phyloP scores from a whole-genome alignment of 2,329 filamentous ascomycete genomes.

The Lecanosticta acicola region DNA sequence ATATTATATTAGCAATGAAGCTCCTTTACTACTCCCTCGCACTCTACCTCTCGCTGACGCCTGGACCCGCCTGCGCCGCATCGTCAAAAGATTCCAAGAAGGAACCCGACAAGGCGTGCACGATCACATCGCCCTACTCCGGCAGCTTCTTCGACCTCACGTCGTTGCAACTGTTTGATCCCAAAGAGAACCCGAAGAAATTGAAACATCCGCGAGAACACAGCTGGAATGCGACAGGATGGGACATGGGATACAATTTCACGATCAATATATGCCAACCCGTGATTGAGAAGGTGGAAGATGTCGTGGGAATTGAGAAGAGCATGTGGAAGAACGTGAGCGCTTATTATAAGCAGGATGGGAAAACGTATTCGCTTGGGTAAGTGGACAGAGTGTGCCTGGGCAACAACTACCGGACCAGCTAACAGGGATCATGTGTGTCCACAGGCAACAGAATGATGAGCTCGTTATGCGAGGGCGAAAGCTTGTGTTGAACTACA shows the following conservation, averaged over 20 bases:
- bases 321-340: conserved; percentile 65
- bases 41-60: conserved; percentile 29
- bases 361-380: conserved; percentile 69
- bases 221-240: conserved; percentile 62
- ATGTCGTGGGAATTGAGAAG: conserved; percentile 58
- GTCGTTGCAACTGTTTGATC: conserved; percentile 49
- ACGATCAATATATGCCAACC: conserved; percentile 76
- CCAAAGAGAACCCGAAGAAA: conserved; percentile 34
- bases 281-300: conserved; percentile 55
- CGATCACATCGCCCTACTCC: conserved; percentile 55
- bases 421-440: conserved; percentile 3
- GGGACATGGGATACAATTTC: conserved; percentile 75
- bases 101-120: conserved; percentile 41
- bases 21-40: conserved; percentile 33
- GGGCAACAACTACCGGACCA: too few species aligned
- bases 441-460: conserved; percentile 49
- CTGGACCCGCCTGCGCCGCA: conserved; percentile 33
- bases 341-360: conserved; percentile 65
- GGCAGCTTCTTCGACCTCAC: conserved; percentile 61
- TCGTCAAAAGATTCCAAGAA: conserved; percentile 29
- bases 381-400: conserved; percentile 39
- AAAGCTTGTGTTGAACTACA: conserved; percentile 53
- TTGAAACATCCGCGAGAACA: conserved; percentile 52
- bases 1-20: conserved; percentile 15
- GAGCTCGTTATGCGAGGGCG: conserved; percentile 57